These are phyloP conservation scores for Pseudocercospora fijiensis DNA, from an alignment of 2,329 filamentous ascomycete genomes.

Conservation along the genomic window DNA sequence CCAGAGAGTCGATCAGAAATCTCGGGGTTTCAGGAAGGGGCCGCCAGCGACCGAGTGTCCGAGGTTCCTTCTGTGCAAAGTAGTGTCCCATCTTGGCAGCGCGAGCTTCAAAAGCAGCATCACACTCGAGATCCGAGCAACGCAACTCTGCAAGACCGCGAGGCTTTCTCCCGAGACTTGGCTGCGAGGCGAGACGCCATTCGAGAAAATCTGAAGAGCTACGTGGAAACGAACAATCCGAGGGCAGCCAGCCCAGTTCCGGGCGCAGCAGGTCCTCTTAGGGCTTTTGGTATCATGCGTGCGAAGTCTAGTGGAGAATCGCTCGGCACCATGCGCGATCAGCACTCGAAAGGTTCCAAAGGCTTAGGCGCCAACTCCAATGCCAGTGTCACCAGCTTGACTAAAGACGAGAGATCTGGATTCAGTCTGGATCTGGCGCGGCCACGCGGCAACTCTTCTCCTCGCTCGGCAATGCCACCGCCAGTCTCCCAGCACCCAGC, in stretches of 20 bases:
- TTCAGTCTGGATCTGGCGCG: conserved; percentile 30
- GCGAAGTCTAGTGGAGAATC: conserved; percentile 68
- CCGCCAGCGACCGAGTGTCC: conserved; percentile 6
- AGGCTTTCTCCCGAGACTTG: conserved; percentile 72
- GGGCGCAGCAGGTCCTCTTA: conserved; percentile 43
- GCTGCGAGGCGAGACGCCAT: conserved; percentile 69
- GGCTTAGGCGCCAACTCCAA: conserved; percentile 53
- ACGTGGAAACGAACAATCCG: conserved; percentile 61
- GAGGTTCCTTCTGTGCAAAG: conserved; percentile 21
- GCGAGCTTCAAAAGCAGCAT: conserved; percentile 47
- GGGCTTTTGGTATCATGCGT: conserved; percentile 63
- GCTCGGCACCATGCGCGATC: conserved; percentile 53
- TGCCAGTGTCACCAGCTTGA: conserved; percentile 33
- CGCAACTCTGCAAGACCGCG: conserved; percentile 57
- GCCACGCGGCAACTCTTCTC: conserved; percentile 29
- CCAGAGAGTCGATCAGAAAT: conserved; percentile 25
- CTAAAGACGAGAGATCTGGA: conserved; percentile 23
- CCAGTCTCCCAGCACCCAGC: conserved; percentile 28
- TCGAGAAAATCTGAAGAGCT: conserved; percentile 66
- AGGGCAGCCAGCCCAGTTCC: conserved; percentile 40
- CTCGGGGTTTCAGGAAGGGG: conserved; percentile 19
- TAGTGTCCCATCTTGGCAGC: conserved; percentile 46
- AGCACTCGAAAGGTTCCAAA: conserved; percentile 57
- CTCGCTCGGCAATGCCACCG: conserved; percentile 24
- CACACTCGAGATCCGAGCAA: conserved; percentile 53